These are phyloP conservation scores for Endothia cerciana DNA, from an alignment of 2,329 filamentous ascomycete species.

Conservation along the genomic window DNA sequence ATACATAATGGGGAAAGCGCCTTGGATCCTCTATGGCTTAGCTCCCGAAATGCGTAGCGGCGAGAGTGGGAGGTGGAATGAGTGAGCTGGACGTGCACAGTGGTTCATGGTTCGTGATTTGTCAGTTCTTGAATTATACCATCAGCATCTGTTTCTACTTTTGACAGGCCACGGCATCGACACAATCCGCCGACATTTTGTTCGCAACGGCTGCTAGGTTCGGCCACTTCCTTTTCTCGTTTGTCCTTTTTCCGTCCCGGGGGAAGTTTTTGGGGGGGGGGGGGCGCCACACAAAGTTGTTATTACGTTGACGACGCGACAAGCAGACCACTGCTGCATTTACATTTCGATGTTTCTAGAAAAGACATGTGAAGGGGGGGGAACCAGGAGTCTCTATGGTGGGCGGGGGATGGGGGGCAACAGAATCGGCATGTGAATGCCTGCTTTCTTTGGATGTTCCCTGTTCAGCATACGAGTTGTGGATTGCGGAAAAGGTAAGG, in stretches of 20 bases:
- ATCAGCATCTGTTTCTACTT: neutral
- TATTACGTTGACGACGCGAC: constrained; percentile 3
- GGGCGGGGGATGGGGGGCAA: too few relatives aligned
- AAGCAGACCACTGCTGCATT: neutral
- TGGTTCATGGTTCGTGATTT: too few relatives aligned
- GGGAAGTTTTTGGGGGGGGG: neutral
- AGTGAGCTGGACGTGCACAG: neutral
- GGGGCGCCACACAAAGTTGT: neutral
- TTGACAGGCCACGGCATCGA: neutral
- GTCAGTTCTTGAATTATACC: neutral
- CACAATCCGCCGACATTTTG: neutral
- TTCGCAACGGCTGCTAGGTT: neutral
- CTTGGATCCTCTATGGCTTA: too few relatives aligned
- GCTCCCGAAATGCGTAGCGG: too few relatives aligned
- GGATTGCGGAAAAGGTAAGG: neutral
- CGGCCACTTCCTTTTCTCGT: neutral
- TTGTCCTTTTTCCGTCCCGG: neutral
- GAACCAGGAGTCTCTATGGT: neutral
- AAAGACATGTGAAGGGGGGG: neutral
- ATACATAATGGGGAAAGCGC: too few relatives aligned
- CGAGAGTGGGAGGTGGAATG: neutral
- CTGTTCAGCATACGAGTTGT: too few relatives aligned
- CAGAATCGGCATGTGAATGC: neutral
- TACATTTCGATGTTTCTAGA: neutral
- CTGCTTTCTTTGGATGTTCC: neutral